A percentile compares a stretch with the other conserved stretches of the same genome.
phyloP scores from a whole-genome alignment of 73 alveolate species.

The Stentor coeruleus region DNA sequence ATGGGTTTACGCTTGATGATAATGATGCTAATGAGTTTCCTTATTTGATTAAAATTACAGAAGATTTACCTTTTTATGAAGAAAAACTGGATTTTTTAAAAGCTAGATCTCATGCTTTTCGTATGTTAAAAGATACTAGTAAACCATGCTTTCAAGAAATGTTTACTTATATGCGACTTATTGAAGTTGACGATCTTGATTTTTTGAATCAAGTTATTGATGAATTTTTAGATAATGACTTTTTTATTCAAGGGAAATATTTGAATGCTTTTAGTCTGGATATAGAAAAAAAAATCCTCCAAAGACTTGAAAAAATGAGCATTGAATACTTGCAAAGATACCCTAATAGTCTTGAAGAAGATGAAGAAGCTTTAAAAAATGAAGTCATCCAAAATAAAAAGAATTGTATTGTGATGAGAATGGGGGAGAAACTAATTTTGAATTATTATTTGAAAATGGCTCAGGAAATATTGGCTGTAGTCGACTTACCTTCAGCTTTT shows the following conservation, averaged over 20 bases:
- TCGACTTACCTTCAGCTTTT: no score
- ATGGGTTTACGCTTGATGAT: conserved; percentile 86
- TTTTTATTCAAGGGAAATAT: conserved; percentile 38
- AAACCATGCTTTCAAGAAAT: conserved; percentile 61
- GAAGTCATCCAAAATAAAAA: conserved; percentile 56
- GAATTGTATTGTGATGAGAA: conserved; percentile 63
- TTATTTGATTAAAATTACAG: conserved; percentile 54
- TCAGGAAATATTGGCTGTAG: no score
- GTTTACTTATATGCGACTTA: conserved; percentile 57
- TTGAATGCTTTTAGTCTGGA: conserved; percentile 54
- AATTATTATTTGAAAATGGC: conserved; percentile 21
- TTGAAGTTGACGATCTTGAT: conserved; percentile 45
- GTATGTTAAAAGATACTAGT: conserved; percentile 49
- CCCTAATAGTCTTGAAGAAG: conserved; percentile 63
- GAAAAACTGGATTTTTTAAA: conserved; percentile 50
- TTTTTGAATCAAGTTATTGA: conserved; percentile 21
- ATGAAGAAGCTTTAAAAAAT: conserved; percentile 38
- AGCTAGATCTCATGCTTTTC: conserved; percentile 51
- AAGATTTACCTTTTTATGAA: conserved; percentile 59
- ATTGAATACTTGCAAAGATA: conserved; percentile 42
- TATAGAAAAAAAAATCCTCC: conserved; percentile 62
- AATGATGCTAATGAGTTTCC: conserved; percentile 93
- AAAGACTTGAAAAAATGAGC: conserved; percentile 43
- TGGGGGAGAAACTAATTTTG: conserved; percentile 66
- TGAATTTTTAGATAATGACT: conserved; percentile 30